A percentile compares a stretch with the other conserved stretches of the same genome.
Conservation (phyloP, 1,284 basidiomycete species). For the Baeospora myosura region DNA sequence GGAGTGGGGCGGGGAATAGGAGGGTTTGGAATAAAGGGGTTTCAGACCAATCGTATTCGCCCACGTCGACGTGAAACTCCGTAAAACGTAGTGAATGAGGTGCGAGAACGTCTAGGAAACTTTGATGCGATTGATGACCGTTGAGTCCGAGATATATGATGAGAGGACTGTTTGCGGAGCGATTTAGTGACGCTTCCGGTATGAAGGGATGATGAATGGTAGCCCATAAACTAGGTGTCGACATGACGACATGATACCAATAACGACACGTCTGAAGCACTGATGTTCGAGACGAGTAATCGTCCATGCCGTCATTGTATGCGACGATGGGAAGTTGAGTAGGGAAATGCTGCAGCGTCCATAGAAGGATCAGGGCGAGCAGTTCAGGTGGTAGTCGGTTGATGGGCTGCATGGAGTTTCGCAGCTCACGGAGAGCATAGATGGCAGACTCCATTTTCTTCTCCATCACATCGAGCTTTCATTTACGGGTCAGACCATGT, state of each 20-base stretch:
- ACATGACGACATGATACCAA: conserved; percentile 13
- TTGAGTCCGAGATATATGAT: conserved; percentile 9
- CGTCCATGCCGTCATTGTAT: background rate
- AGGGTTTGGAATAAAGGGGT: background rate
- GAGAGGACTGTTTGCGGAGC: conserved; percentile 9
- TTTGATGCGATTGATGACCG: background rate
- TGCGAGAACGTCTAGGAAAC: background rate
- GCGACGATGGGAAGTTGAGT: conserved; percentile 8
- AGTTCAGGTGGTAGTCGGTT: conserved; percentile 13
- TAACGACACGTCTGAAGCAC: conserved; percentile 14
- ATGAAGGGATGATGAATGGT: conserved; percentile 6
- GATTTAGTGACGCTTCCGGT: conserved; percentile 10
- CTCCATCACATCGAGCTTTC: conserved; percentile 13
- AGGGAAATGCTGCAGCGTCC: conserved; percentile 7
- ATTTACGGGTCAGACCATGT: too few relatives aligned
- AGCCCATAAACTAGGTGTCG: conserved; percentile 10
- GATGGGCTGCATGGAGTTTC: conserved; percentile 13
- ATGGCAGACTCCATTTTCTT: conserved; percentile 9
- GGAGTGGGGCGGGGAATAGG: background rate
- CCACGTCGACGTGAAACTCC: conserved; percentile 7
- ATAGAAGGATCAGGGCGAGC: conserved; percentile 11
- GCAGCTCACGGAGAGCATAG: conserved; percentile 11
- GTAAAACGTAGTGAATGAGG: conserved; percentile 1
- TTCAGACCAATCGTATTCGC: background rate
- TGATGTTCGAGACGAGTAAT: conserved; percentile 8